phyloP scores from a whole-genome alignment of 345 rosid species.

The Tarenaya hassleriana region DNA sequence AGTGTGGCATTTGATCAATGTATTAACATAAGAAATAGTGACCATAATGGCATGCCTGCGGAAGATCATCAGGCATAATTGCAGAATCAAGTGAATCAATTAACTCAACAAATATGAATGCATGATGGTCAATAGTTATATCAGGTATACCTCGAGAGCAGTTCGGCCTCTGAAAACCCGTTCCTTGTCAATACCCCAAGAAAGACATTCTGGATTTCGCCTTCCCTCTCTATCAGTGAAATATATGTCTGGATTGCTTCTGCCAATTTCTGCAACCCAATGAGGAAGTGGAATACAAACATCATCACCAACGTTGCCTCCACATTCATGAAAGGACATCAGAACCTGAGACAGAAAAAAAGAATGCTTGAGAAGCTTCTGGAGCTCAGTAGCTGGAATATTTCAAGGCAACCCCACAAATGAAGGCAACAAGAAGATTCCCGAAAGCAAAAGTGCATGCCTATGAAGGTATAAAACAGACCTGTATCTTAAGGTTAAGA shows the following conservation, averaged over 20 bases:
- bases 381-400: slow-evolving; percentile 5
- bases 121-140: slow-evolving; percentile 1
- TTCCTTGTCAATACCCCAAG: slow-evolving; percentile 97
- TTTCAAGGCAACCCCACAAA: slow-evolving; percentile 2
- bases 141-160: slow-evolving; percentile 72
- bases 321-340: slow-evolving; percentile 98
- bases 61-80: slow-evolving; percentile 9
- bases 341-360: slow-evolving; percentile 54
- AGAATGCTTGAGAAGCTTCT: slow-evolving; percentile 6
- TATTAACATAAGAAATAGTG: not conserved
- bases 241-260: slow-evolving; percentile 83
- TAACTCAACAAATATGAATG: not conserved
- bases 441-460: slow-evolving; percentile 2
- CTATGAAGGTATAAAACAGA: slow-evolving; percentile 29
- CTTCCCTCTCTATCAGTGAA: slow-evolving; percentile 98
- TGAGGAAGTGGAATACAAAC: slow-evolving; percentile 95
- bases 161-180: slow-evolving; percentile 87
- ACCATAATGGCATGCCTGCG: not conserved
- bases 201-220: slow-evolving; percentile 90
- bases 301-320: slow-evolving; percentile 97
- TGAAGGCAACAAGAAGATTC: not conserved
- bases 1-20: slow-evolving; percentile 1
- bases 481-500: slow-evolving; percentile 85
- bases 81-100: not conserved
- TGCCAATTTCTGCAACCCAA: slow-evolving; percentile 95